Evolutionary conservation across 108 stramenopile genomes (phyloP).

Genomic region (Skeletonema menzelii): DNA sequence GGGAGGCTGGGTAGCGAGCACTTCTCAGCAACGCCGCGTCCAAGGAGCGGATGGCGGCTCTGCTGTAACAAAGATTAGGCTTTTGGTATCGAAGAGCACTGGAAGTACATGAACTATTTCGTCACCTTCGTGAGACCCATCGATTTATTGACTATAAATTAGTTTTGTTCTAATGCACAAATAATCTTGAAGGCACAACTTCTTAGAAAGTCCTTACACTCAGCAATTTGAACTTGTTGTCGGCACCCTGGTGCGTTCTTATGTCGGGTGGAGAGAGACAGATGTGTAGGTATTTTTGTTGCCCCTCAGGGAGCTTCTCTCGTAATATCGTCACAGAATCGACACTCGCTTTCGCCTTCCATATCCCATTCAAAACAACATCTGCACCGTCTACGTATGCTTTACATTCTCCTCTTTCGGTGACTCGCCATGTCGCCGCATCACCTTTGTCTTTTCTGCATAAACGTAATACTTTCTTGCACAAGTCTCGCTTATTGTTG

Average conservation of each 20-base stretch:
- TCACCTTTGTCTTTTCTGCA: not conserved
- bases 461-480: slow-evolving; percentile 7
- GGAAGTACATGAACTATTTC: not conserved
- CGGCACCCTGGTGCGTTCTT: not conserved
- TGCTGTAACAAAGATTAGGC: slow-evolving; percentile 76
- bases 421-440: not conserved
- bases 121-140: too few species aligned
- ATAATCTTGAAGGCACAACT: too few species aligned
- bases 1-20: slow-evolving; percentile 86
- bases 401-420: not conserved
- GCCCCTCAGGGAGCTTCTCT: slow-evolving; percentile 14
- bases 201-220: slow-evolving; percentile 24
- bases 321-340: slow-evolving; percentile 21
- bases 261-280: slow-evolving; percentile 28
- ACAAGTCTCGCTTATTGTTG: slow-evolving; percentile 4
- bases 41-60: slow-evolving; percentile 77
- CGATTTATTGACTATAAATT: too few species aligned
- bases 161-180: too few species aligned
- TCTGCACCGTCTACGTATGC: not conserved
- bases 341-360: slow-evolving; percentile 20
- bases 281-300: slow-evolving; percentile 28
- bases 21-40: slow-evolving; percentile 76
- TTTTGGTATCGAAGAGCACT: slow-evolving; percentile 48
- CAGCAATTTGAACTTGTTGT: slow-evolving; percentile 42
- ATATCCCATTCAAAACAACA: slow-evolving; percentile 17